A percentile compares a stretch with the other conserved stretches of the same genome.
Evolutionary conservation across 2,329 filamentous ascomycete genomes (phyloP).

Genomic region (Emmonsiellopsis sp.): DNA sequence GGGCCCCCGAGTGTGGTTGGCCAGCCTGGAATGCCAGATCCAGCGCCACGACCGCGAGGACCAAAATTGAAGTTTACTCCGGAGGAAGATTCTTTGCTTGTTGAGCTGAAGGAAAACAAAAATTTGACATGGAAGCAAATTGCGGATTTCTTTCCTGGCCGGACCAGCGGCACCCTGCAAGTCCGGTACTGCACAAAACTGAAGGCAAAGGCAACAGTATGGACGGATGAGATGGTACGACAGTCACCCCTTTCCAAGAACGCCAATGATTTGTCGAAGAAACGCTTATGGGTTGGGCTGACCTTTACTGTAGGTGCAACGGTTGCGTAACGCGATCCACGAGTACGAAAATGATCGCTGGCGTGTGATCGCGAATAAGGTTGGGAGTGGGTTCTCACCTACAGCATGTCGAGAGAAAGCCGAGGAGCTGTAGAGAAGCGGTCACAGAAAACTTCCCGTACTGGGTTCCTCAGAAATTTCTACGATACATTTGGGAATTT

Average conservation of each 20-base stretch:
- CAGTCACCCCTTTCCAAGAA: slow-evolving; percentile 1
- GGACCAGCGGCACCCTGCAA: slow-evolving; percentile 82
- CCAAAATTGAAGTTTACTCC: slow-evolving; percentile 91
- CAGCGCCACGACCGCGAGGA: slow-evolving; percentile 69
- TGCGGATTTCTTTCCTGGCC: slow-evolving; percentile 86
- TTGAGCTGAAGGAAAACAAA: slow-evolving; percentile 89
- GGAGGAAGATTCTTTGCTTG: slow-evolving; percentile 78
- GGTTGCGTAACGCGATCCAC: slow-evolving; percentile 29
- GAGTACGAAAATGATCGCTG: slow-evolving; percentile 60
- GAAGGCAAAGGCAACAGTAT: slow-evolving; percentile 85
- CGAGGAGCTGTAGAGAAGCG: slow-evolving; percentile 42
- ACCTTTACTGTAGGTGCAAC: slow-evolving; percentile 22
- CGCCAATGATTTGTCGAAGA: neutral
- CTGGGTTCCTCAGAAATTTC: neutral
- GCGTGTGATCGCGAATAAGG: slow-evolving; percentile 83
- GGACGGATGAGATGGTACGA: slow-evolving; percentile 82
- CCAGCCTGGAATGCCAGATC: slow-evolving; percentile 75
- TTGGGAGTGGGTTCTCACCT: slow-evolving; percentile 82
- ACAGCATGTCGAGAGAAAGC: slow-evolving; percentile 77
- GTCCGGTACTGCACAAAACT: slow-evolving; percentile 92
- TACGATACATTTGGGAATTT: neutral
- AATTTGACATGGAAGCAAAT: slow-evolving; percentile 97
- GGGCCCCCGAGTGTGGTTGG: slow-evolving; percentile 78
- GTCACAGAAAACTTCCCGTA: neutral
- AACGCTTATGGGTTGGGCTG: slow-evolving; percentile 1